Evolutionary conservation across 805 yeast species (phyloP).

Genomic region (Wickerhamiella slavikovae): DNA sequence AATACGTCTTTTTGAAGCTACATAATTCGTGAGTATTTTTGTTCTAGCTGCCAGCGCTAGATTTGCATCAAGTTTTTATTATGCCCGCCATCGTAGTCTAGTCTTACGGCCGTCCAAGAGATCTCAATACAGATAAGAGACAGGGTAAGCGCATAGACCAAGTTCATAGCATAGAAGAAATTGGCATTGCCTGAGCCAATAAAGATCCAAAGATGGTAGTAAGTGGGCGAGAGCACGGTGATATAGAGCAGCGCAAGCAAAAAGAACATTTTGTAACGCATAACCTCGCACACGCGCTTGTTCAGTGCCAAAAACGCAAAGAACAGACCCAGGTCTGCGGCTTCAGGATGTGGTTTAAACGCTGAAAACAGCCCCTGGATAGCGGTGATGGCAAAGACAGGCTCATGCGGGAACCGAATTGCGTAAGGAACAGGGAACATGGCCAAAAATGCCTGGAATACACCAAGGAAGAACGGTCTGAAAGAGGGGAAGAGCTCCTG

Average conservation of each 20-base stretch:
- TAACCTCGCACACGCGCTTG: constrained; percentile 21
- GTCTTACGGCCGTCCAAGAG: constrained; percentile 56
- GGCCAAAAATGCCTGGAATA: constrained; percentile 57
- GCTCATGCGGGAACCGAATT: constrained; percentile 37
- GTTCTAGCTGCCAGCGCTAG: no score
- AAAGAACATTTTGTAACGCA: constrained; percentile 28
- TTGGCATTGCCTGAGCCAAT: constrained; percentile 90
- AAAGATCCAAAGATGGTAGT: constrained; percentile 85
- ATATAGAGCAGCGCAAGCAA: constrained; percentile 34
- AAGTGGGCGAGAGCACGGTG: constrained; percentile 54
- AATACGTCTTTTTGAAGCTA: no score
- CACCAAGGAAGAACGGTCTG: constrained; percentile 59
- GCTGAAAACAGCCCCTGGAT: constrained; percentile 34
- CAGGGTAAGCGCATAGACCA: constrained; percentile 56
- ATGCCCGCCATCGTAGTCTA: constrained; percentile 35
- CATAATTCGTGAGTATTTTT: no score
- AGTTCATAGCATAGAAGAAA: constrained; percentile 84
- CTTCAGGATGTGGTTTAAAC: constrained; percentile 69
- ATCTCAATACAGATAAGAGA: constrained; percentile 52
- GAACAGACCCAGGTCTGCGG: constrained; percentile 52
- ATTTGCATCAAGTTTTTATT: constrained; percentile 8
- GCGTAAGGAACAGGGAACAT: constrained; percentile 57
- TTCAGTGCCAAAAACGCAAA: constrained; percentile 28
- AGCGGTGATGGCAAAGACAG: constrained; percentile 33
- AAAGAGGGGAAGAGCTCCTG: constrained; percentile 87